Percentiles rank a stretch among this genome's conserved stretches.
Evolutionary conservation across 2,329 filamentous ascomycete species (phyloP).

Genomic region (Tolypocladium inflatum): DNA sequence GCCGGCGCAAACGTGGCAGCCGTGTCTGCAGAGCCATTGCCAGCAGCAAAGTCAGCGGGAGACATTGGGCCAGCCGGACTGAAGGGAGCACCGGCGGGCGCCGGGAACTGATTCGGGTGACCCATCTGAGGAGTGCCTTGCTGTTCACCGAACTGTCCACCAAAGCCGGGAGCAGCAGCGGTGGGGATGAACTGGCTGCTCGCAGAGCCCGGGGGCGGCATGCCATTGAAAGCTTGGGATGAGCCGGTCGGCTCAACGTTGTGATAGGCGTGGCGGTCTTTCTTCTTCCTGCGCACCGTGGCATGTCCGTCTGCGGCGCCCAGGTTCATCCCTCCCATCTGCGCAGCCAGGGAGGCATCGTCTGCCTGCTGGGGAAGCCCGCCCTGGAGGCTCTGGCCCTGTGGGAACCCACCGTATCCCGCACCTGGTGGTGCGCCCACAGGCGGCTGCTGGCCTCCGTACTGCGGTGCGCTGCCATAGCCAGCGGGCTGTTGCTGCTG

Average conservation of each 20-base stretch:
- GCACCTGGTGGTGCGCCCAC: background rate
- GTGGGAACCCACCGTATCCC: conserved; percentile 18
- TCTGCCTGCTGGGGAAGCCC: conserved; percentile 22
- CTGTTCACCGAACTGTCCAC: conserved; percentile 35
- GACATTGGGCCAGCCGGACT: conserved; percentile 13
- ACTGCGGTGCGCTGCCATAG: conserved; percentile 14
- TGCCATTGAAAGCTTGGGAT: conserved; percentile 60
- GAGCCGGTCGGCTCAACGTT: conserved; percentile 65
- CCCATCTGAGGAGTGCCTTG: conserved; percentile 30
- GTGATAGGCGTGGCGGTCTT: conserved; percentile 89
- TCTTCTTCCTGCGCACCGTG: conserved; percentile 67
- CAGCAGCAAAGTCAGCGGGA: conserved; percentile 14
- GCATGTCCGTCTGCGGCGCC: conserved; percentile 33
- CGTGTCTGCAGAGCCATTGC: conserved; percentile 14
- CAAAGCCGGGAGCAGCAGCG: conserved; percentile 19
- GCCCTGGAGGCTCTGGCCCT: conserved; percentile 17
- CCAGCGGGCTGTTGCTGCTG: conserved; percentile 27
- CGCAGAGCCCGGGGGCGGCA: conserved; percentile 47
- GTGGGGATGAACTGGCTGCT: conserved; percentile 29
- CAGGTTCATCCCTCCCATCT: conserved; percentile 71
- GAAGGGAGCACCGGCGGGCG: conserved; percentile 39
- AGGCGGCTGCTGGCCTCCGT: conserved; percentile 2
- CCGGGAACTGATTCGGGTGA: conserved; percentile 49
- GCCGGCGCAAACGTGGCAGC: conserved; percentile 22
- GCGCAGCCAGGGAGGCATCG: conserved; percentile 50